Conservation (phyloP, 768 basidiomycete species). For the Podaxis mareebaensis region DNA sequence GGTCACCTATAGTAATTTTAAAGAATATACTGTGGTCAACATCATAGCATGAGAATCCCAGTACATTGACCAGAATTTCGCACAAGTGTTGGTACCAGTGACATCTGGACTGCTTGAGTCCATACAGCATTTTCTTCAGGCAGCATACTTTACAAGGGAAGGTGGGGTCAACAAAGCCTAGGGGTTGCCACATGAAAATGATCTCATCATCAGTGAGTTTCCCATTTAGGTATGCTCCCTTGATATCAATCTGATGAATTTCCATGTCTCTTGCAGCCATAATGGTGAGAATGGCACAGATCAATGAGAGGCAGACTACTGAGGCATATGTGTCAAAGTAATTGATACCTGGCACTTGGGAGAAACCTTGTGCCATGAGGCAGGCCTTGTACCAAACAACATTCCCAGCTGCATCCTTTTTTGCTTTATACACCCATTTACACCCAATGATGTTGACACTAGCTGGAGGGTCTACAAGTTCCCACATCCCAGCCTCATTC, state of each 20-base stretch:
- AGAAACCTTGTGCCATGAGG: too few species aligned
- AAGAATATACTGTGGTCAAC: background rate
- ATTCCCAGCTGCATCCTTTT: constrained; percentile 23
- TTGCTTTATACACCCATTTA: constrained; percentile 22
- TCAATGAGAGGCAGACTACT: constrained; percentile 25
- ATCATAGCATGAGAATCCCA: constrained; percentile 18
- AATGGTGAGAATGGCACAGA: too few species aligned
- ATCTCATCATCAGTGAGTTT: constrained; percentile 30
- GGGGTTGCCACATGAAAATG: constrained; percentile 46
- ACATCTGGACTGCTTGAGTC: constrained; percentile 27
- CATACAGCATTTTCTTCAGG: constrained; percentile 29
- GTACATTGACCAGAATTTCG: constrained; percentile 6
- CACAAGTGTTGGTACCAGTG: constrained; percentile 26
- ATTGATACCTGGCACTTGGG: constrained; percentile 39
- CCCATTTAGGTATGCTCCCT: constrained; percentile 35
- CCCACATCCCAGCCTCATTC: constrained; percentile 29
- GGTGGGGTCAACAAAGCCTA: constrained; percentile 22
- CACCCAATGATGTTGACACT: constrained; percentile 27
- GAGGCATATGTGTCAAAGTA: constrained; percentile 36
- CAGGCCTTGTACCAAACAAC: constrained; percentile 24
- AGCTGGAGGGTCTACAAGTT: constrained; percentile 25
- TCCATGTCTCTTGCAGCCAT: constrained; percentile 33
- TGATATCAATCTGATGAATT: constrained; percentile 23
- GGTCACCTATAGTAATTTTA: background rate
- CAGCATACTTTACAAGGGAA: constrained; percentile 19